phyloP scores from a whole-genome alignment of 805 yeast species.

The Spathaspora girioi region DNA sequence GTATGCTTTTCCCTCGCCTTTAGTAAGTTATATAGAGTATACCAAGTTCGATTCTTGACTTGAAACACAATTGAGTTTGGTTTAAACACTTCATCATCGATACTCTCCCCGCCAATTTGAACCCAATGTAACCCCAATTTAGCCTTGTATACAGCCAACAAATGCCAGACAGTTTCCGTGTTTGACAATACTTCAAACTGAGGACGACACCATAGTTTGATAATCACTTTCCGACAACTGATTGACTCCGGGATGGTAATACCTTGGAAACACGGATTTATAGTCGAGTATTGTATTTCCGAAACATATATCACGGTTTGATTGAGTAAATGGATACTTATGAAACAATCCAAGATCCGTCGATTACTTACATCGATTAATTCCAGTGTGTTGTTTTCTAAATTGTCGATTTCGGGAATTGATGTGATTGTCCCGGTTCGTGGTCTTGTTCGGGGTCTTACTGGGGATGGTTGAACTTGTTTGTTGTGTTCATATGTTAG shows the following conservation, averaged over 20 bases:
- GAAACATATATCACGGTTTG: slow-evolving; percentile 27
- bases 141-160: slow-evolving; percentile 14
- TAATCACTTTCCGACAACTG: slow-evolving; percentile 8
- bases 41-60: slow-evolving; percentile 15
- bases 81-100: slow-evolving; percentile 10
- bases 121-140: slow-evolving; percentile 12
- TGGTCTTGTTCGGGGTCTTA: not conserved
- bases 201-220: slow-evolving; percentile 19
- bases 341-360: slow-evolving; percentile 21
- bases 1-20: not conserved
- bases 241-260: slow-evolving; percentile 21
- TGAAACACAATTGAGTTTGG: slow-evolving; percentile 19
- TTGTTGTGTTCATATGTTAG: not conserved
- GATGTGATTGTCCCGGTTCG: slow-evolving; percentile 1
- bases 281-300: slow-evolving; percentile 19
- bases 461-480: not conserved
- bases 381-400: not conserved
- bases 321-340: slow-evolving; percentile 19
- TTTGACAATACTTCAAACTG: not conserved
- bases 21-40: slow-evolving; percentile 12
- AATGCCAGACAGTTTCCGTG: slow-evolving; percentile 15
- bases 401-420: not conserved
- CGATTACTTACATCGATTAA: slow-evolving; percentile 12
- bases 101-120: slow-evolving; percentile 2
- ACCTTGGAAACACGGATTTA: slow-evolving; percentile 26